A percentile compares a stretch with the other conserved stretches of the same genome.
Conservation (phyloP, 2,329 filamentous ascomycete genomes). For the Calcarisporium arbuscula region DNA sequence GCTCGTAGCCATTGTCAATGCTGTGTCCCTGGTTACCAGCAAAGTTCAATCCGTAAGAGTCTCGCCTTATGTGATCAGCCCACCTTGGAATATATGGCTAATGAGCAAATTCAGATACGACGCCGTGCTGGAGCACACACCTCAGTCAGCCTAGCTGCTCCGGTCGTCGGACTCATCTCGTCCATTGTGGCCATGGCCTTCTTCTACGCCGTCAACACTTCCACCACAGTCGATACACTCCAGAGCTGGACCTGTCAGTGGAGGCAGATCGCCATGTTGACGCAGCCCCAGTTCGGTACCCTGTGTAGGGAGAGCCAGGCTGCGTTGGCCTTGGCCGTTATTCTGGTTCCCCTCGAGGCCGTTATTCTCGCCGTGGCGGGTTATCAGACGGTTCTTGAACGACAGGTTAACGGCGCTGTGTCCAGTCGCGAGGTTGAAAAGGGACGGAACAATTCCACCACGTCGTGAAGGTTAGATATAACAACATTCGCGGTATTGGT, state of each 20-base stretch:
- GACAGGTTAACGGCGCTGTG: slow-evolving; percentile 23
- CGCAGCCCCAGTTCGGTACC: slow-evolving; percentile 47
- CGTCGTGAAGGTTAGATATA: too few relatives aligned
- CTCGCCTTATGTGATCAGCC: slow-evolving; percentile 1
- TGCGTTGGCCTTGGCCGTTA: slow-evolving; percentile 45
- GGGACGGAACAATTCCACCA: neutral
- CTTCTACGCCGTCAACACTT: slow-evolving; percentile 52
- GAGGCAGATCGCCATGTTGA: slow-evolving; percentile 44
- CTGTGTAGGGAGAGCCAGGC: slow-evolving; percentile 52
- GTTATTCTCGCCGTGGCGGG: slow-evolving; percentile 39
- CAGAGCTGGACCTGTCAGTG: slow-evolving; percentile 60
- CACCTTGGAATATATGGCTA: slow-evolving; percentile 8
- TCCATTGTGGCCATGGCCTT: slow-evolving; percentile 48
- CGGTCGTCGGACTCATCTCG: slow-evolving; percentile 23
- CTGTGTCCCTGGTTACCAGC: slow-evolving; percentile 40
- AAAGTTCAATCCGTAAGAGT: slow-evolving; percentile 43
- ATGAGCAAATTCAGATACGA: slow-evolving; percentile 12
- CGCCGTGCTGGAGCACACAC: slow-evolving; percentile 13
- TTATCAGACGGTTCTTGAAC: slow-evolving; percentile 39
- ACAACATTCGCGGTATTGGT: too few relatives aligned
- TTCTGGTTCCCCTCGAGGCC: slow-evolving; percentile 52
- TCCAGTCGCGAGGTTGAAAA: slow-evolving; percentile 11
- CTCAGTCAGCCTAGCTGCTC: slow-evolving; percentile 18
- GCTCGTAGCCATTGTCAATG: slow-evolving; percentile 42
- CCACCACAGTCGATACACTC: slow-evolving; percentile 45